Percentiles rank a stretch among this genome's conserved stretches.
Evolutionary conservation across 1,284 basidiomycete genomes (phyloP).

Genomic region (Peniophora sp.): DNA sequence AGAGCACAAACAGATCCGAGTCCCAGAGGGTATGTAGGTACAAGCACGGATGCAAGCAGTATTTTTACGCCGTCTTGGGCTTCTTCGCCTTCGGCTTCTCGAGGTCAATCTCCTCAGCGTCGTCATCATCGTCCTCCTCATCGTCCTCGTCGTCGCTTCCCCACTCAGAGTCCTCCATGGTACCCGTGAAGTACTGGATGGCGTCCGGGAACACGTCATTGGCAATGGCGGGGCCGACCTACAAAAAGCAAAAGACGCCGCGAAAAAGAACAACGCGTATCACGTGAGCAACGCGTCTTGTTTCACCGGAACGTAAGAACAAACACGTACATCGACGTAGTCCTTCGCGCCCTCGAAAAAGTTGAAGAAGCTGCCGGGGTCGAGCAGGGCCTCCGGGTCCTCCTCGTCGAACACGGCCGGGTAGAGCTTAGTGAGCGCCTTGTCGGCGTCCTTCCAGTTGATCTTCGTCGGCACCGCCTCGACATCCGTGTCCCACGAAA

Average conservation of each 20-base stretch:
- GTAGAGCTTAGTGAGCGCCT: constrained; percentile 70
- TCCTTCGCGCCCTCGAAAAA: constrained; percentile 68
- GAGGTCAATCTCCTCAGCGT: constrained; percentile 74
- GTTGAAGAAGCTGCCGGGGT: constrained; percentile 84
- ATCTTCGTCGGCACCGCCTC: constrained; percentile 58
- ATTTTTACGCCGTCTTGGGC: constrained; percentile 46
- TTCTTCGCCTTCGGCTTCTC: constrained; percentile 74
- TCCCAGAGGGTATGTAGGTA: background rate
- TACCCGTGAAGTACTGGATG: constrained; percentile 71
- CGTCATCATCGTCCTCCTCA: constrained; percentile 58
- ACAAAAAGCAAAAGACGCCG: constrained; percentile 28
- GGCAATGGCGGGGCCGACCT: constrained; percentile 58
- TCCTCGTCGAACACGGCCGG: constrained; percentile 56
- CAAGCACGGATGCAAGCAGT: background rate
- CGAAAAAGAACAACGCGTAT: constrained; percentile 6
- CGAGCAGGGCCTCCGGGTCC: constrained; percentile 48
- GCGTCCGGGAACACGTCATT: constrained; percentile 74
- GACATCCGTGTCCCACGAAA: constrained; percentile 70
- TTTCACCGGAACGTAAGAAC: constrained; percentile 1
- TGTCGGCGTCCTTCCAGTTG: constrained; percentile 74
- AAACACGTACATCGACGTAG: constrained; percentile 52
- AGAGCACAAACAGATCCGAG: background rate
- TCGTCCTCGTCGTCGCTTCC: constrained; percentile 60
- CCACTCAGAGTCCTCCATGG: constrained; percentile 44
- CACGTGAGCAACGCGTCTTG: background rate